phyloP scores from a whole-genome alignment of 805 yeast species.

The Yarrowia yakushimensis region DNA sequence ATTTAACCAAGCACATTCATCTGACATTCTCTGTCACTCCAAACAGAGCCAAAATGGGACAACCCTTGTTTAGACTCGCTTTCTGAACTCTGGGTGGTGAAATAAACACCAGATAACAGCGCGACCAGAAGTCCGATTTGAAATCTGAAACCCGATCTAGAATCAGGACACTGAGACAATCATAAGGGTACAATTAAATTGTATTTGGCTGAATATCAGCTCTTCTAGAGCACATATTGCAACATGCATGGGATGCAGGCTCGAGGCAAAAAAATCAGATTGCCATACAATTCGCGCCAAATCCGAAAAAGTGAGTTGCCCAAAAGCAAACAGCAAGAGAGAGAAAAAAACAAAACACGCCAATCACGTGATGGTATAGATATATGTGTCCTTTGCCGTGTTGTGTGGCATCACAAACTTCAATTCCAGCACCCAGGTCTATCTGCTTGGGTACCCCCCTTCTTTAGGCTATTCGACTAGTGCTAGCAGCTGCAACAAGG shows the following conservation, averaged over 20 bases:
- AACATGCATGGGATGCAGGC: background rate
- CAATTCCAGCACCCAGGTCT: background rate
- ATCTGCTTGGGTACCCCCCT: background rate
- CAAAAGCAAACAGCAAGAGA: background rate
- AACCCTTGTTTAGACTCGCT: background rate
- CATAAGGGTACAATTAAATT: background rate
- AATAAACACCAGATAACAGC: background rate
- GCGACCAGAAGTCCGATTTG: background rate
- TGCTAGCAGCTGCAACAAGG: background rate
- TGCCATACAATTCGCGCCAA: conserved; percentile 19
- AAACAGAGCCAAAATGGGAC: background rate
- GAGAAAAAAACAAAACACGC: background rate
- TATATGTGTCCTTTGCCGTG: background rate
- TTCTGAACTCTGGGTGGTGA: background rate
- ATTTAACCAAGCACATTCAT: background rate
- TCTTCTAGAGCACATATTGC: background rate
- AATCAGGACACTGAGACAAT: background rate
- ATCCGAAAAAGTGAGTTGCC: background rate
- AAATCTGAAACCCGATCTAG: background rate
- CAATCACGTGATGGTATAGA: background rate
- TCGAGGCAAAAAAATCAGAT: background rate
- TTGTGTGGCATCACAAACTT: background rate
- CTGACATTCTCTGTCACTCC: background rate
- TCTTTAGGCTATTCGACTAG: background rate
- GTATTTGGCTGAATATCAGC: background rate